phyloP scores from a whole-genome alignment of 768 basidiomycete species.

The Mycena galopus region DNA sequence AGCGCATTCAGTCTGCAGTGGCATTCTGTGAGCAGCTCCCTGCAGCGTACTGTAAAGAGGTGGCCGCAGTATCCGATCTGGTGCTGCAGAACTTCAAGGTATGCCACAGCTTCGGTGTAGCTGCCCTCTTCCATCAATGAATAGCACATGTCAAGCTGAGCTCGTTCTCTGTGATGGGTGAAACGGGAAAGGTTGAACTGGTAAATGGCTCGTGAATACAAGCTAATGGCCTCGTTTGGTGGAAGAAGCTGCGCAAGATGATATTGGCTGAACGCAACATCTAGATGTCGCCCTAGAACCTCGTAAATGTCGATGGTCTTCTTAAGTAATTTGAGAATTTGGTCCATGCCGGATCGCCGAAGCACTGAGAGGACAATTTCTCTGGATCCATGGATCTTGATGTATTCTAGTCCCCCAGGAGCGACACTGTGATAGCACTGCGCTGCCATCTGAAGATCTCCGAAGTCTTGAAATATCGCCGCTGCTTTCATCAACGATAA shows the following conservation, averaged over 20 bases:
- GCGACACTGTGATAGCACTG: background rate
- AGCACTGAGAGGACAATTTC: background rate
- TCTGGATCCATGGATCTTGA: background rate
- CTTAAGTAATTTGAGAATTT: background rate
- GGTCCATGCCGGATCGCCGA: background rate
- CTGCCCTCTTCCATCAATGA: slow-evolving; percentile 11
- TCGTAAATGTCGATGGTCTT: slow-evolving; percentile 21
- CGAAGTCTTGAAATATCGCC: slow-evolving; percentile 3
- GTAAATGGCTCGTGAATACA: slow-evolving; percentile 10
- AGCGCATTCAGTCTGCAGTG: slow-evolving; percentile 8
- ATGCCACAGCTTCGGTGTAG: slow-evolving; percentile 9
- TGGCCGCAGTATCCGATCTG: slow-evolving; percentile 5
- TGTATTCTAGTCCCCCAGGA: background rate
- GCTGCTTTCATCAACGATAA: background rate
- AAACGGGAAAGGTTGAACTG: background rate
- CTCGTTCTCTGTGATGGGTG: slow-evolving; percentile 22
- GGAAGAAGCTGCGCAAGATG: slow-evolving; percentile 21
- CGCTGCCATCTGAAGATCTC: slow-evolving; percentile 6
- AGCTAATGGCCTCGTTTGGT: background rate
- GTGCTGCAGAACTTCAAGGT: slow-evolving; percentile 17
- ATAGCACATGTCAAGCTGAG: slow-evolving; percentile 15
- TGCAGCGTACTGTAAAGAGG: slow-evolving; percentile 6
- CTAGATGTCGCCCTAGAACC: slow-evolving; percentile 14
- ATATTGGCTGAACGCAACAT: slow-evolving; percentile 17
- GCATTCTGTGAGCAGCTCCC: slow-evolving; percentile 15